These are phyloP conservation scores for Ganoderma lingzhi DNA, from an alignment of 1,284 basidiomycete species.

Conservation along the genomic window DNA sequence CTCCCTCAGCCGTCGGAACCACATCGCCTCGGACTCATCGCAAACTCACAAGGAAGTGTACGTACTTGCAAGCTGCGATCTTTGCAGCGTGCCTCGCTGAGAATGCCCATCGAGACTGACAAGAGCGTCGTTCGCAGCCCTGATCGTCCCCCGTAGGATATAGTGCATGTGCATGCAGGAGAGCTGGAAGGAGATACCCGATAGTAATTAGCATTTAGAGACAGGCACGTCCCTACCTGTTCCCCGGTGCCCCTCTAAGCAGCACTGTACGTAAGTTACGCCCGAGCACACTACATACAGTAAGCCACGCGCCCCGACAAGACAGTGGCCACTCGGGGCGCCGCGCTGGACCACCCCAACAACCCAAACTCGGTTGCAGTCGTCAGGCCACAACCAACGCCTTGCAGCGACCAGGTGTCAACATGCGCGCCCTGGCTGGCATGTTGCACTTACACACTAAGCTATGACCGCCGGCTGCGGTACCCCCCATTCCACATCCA, in stretches of 20 bases:
- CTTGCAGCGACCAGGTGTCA: neutral
- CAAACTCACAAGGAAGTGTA: neutral
- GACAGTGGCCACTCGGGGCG: neutral
- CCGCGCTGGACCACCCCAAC: neutral
- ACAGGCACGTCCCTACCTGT: neutral
- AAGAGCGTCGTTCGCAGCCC: neutral
- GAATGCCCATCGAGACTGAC: neutral
- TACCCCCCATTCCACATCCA: neutral
- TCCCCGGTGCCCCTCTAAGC: neutral
- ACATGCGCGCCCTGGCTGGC: neutral
- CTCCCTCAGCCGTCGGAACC: neutral
- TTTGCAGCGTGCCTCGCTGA: slow-evolving; percentile 1
- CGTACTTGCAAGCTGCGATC: neutral
- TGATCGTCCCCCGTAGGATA: slow-evolving; percentile 2
- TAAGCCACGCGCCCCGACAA: neutral
- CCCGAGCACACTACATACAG: neutral
- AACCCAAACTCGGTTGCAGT: neutral
- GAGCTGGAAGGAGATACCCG: neutral
- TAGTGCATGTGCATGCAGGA: neutral
- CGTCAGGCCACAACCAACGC: neutral
- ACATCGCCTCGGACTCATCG: neutral
- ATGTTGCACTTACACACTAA: neutral
- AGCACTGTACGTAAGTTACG: neutral
- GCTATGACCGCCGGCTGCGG: neutral
- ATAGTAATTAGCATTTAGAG: slow-evolving; percentile 7